These are phyloP conservation scores for Noccaea bulbosa DNA, from an alignment of 345 rosid species.

Conservation along the genomic window DNA sequence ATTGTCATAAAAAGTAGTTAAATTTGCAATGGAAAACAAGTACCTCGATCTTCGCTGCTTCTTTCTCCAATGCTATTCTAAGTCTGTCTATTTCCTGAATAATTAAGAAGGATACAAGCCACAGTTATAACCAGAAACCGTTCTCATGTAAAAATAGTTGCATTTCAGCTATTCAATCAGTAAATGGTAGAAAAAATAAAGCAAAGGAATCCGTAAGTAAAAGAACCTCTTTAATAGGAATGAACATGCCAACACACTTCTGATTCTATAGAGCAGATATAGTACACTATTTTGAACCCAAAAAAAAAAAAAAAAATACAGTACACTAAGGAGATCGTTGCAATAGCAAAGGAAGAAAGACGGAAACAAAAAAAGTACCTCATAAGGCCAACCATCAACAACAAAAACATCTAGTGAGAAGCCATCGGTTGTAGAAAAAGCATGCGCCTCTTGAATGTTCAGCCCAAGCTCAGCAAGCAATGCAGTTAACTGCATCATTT, in stretches of 20 bases:
- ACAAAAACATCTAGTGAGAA: conserved; percentile 97
- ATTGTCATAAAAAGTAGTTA: not conserved
- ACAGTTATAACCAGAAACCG: conserved; percentile 15
- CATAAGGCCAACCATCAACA: conserved; percentile 99
- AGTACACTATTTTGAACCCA: not conserved
- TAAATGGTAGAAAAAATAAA: conserved; percentile 17
- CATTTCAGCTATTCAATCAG: conserved; percentile 4
- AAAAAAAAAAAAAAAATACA: not conserved
- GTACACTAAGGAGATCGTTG: not conserved
- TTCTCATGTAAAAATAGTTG: conserved; percentile 2
- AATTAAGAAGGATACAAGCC: conserved; percentile 42
- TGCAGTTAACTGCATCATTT: conserved; percentile 76
- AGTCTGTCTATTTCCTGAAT: conserved; percentile 83
- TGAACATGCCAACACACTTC: conserved; percentile 13
- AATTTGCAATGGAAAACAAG: conserved; percentile 22
- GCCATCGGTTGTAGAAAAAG: conserved; percentile 90
- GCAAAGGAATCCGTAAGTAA: not conserved
- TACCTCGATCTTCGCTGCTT: conserved; percentile 80
- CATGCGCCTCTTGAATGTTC: conserved; percentile 99
- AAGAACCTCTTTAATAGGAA: conserved; percentile 9
- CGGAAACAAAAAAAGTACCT: conserved; percentile 56
- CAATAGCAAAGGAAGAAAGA: conserved; percentile 5
- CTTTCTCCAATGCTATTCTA: conserved; percentile 70
- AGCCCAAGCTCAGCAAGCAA: conserved; percentile 89
- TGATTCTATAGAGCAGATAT: conserved; percentile 5